Conservation (phyloP, 371 early-diverging fungal species). For the Mucor indicus region DNA sequence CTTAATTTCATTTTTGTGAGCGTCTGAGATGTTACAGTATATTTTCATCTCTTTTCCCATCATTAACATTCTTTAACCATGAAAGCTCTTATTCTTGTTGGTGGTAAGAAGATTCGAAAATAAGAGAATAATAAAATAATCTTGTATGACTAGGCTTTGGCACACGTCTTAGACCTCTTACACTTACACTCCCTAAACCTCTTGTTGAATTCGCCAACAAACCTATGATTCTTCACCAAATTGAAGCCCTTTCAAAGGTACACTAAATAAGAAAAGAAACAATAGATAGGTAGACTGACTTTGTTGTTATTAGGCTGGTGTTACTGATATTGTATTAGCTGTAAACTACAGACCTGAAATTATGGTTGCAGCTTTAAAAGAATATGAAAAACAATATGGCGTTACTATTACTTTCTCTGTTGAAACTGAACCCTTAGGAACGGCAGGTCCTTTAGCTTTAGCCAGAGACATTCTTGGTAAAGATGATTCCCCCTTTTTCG, state of each 20-base stretch:
- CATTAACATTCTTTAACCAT: conserved; percentile 40
- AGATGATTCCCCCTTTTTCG: conserved; percentile 97
- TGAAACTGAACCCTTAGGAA: conserved; percentile 97
- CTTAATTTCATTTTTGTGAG: too few relatives aligned
- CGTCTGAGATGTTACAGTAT: too few relatives aligned
- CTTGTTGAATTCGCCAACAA: conserved; percentile 99
- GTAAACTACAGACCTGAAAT: conserved; percentile 98
- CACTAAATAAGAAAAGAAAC: conserved; percentile 1
- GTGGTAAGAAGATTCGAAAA: conserved; percentile 82
- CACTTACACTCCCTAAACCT: conserved; percentile 98
- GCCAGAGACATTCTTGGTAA: conserved; percentile 91
- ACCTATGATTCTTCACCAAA: conserved; percentile 99
- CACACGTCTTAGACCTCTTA: conserved; percentile 98
- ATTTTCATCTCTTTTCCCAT: conserved; percentile 11
- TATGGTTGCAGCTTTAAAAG: conserved; percentile 87
- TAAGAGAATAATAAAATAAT: neutral
- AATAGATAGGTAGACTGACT: neutral
- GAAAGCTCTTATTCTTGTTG: conserved; percentile 99
- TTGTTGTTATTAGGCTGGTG: conserved; percentile 78
- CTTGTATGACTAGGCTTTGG: conserved; percentile 81
- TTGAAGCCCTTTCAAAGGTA: conserved; percentile 97
- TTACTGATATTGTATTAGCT: conserved; percentile 97
- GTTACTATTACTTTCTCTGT: conserved; percentile 97
- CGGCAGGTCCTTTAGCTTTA: conserved; percentile 96
- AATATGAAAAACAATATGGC: conserved; percentile 86